phyloP scores from a whole-genome alignment of 2,329 filamentous ascomycete genomes.

The Neoascochyta sp. region DNA sequence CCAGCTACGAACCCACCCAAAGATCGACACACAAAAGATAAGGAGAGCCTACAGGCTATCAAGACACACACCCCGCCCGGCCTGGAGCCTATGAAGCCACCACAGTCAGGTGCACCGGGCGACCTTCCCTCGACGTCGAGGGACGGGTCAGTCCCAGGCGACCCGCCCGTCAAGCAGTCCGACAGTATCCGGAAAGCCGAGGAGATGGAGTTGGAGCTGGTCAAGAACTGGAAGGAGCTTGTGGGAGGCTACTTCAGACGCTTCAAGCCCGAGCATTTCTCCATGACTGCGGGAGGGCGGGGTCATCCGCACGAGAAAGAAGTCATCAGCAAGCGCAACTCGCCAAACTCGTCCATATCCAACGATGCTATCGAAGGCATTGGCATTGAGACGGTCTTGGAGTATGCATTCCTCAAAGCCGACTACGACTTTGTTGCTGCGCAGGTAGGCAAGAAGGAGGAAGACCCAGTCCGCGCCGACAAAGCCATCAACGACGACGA shows the following conservation, averaged over 20 bases:
- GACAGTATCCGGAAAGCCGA: slow-evolving; percentile 59
- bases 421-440: slow-evolving; percentile 92
- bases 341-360: slow-evolving; percentile 17
- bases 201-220: slow-evolving; percentile 65
- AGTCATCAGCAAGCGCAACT: slow-evolving; percentile 21
- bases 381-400: slow-evolving; percentile 72
- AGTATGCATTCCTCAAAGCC: slow-evolving; percentile 88
- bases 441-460: slow-evolving; percentile 76
- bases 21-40: slow-evolving; percentile 26
- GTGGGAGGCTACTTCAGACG: slow-evolving; percentile 93
- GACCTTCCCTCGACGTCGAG: slow-evolving; percentile 24
- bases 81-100: slow-evolving; percentile 41
- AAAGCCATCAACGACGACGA: slow-evolving; percentile 80
- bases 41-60: slow-evolving; percentile 43
- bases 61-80: slow-evolving; percentile 48
- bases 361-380: slow-evolving; percentile 43
- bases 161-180: slow-evolving; percentile 34
- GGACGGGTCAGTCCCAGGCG: slow-evolving; percentile 20
- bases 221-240: slow-evolving; percentile 73
- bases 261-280: slow-evolving; percentile 79
- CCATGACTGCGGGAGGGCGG: slow-evolving; percentile 41
- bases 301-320: slow-evolving; percentile 35
- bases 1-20: slow-evolving; percentile 17
- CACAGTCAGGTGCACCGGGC: slow-evolving; percentile 18
- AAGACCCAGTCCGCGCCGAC: slow-evolving; percentile 67